A percentile compares a stretch with the other conserved stretches of the same genome.
Conservation (phyloP, 2,329 filamentous ascomycete species). For the Cordyceps pruinosa region DNA sequence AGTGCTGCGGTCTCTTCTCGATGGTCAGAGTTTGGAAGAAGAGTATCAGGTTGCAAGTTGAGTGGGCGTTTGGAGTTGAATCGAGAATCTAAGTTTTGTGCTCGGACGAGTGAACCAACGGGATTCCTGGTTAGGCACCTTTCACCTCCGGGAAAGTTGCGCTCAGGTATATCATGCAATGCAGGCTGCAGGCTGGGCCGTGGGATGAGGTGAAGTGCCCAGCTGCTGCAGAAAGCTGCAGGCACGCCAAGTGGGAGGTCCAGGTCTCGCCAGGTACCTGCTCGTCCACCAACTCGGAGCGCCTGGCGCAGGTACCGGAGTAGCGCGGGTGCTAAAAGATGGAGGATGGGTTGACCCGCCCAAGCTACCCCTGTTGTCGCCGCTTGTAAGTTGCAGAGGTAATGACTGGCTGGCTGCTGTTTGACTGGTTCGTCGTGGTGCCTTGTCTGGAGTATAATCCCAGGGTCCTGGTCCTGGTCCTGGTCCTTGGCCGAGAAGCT, state of each 20-base stretch:
- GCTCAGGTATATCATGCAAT: not conserved
- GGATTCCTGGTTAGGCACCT: not conserved
- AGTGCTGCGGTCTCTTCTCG: not conserved
- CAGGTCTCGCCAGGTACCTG: not conserved
- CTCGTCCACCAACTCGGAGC: not conserved
- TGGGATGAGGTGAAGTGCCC: not conserved
- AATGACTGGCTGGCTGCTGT: too few relatives aligned
- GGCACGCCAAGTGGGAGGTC: not conserved
- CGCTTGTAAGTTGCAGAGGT: too few relatives aligned
- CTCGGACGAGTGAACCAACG: not conserved
- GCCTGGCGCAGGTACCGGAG: not conserved
- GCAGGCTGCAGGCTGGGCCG: not conserved
- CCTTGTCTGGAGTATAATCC: too few relatives aligned
- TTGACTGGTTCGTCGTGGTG: too few relatives aligned
- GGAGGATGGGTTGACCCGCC: not conserved
- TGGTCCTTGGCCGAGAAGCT: too few relatives aligned
- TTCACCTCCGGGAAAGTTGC: not conserved
- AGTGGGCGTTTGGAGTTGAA: not conserved
- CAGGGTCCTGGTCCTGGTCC: too few relatives aligned
- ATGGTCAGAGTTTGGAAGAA: not conserved
- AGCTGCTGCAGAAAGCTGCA: not conserved
- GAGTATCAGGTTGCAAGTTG: not conserved
- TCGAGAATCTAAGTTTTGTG: not conserved
- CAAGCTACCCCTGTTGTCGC: slow-evolving; percentile 1
- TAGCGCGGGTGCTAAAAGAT: not conserved